Conservation (phyloP, 2,329 filamentous ascomycete species). For the Cryphonectria parasitica region DNA sequence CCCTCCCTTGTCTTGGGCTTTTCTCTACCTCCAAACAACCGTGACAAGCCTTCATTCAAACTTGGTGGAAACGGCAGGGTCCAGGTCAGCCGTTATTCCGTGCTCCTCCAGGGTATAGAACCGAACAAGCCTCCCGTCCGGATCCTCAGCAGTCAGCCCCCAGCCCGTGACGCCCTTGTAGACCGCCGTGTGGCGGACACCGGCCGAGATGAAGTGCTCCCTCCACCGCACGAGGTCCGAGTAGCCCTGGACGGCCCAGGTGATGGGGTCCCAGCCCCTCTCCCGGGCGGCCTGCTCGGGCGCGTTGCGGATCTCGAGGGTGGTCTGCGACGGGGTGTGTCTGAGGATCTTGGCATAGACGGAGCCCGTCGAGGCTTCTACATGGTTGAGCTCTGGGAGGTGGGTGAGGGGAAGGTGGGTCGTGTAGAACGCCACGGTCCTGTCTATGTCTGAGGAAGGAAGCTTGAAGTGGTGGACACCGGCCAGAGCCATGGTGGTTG, state of each 20-base stretch:
- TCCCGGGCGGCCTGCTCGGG: conserved; percentile 1
- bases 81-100: background rate
- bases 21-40: background rate
- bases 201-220: background rate
- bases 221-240: background rate
- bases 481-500: background rate
- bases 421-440: background rate
- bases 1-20: too few species aligned
- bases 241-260: background rate
- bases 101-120: conserved; percentile 9
- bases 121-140: conserved; percentile 8
- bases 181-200: background rate
- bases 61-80: background rate
- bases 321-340: background rate
- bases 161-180: background rate
- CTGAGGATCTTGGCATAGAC: conserved; percentile 11
- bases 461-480: conserved; percentile 13
- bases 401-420: conserved; percentile 2
- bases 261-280: conserved; percentile 7
- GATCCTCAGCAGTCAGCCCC: background rate
- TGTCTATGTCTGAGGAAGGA: conserved; percentile 6
- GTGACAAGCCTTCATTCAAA: background rate
- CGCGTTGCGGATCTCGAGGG: conserved; percentile 2
- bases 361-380: background rate
- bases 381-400: background rate